Evolutionary conservation across 441 rosid genomes (phyloP).

Genomic region (Erodium chrysanthum): DNA sequence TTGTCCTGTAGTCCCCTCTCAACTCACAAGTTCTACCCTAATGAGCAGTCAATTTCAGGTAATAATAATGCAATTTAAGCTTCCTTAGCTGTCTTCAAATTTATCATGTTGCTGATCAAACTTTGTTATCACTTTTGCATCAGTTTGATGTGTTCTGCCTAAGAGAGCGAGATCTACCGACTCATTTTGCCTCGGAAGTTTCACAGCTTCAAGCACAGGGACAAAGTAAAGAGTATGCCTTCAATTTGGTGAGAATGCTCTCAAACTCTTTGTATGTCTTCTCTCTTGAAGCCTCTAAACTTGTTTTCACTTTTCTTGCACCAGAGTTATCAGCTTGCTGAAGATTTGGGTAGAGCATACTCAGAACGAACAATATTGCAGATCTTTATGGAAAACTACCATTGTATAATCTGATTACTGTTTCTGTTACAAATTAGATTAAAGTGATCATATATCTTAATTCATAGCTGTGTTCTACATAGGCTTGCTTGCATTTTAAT

Average conservation of each 20-base stretch:
- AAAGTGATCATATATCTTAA: conserved; percentile 51
- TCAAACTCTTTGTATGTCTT: neutral
- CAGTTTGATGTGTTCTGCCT: conserved; percentile 58
- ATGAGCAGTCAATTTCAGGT: conserved; percentile 71
- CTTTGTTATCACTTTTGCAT: conserved; percentile 4
- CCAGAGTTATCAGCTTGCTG: conserved; percentile 74
- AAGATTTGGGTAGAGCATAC: conserved; percentile 84
- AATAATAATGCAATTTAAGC: neutral
- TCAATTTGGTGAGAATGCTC: conserved; percentile 40
- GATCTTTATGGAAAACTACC: conserved; percentile 33
- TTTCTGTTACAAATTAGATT: conserved; percentile 35
- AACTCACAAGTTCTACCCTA: conserved; percentile 25
- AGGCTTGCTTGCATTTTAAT: too few relatives aligned
- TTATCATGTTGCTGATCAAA: conserved; percentile 2
- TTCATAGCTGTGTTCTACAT: too few relatives aligned
- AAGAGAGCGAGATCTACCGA: conserved; percentile 81
- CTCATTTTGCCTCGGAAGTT: conserved; percentile 54
- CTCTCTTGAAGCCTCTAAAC: conserved; percentile 1
- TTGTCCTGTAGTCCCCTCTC: conserved; percentile 42
- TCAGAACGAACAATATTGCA: conserved; percentile 60
- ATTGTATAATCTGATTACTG: too few relatives aligned
- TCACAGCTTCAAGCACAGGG: conserved; percentile 52
- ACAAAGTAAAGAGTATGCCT: conserved; percentile 49
- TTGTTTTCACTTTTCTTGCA: conserved; percentile 4
- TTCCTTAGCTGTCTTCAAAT: neutral